Conservation (phyloP, 495 filamentous ascomycete genomes). For the Saxophila tyrrhenica region DNA sequence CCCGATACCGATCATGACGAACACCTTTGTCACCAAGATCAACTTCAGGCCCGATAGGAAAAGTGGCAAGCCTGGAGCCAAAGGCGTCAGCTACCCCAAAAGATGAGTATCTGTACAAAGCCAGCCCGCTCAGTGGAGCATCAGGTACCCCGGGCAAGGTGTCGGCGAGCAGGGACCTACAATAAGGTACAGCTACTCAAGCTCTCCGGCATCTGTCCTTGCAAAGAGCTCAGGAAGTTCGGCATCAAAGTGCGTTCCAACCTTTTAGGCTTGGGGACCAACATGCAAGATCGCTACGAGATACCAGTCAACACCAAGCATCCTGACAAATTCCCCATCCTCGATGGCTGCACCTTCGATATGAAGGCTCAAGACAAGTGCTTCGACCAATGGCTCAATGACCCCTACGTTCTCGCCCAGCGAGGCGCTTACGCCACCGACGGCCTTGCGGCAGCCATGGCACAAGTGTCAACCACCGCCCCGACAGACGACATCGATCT, state of each 20-base stretch:
- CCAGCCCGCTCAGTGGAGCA: slow-evolving; percentile 30
- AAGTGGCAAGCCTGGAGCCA: slow-evolving; percentile 39
- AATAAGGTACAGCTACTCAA: slow-evolving; percentile 56
- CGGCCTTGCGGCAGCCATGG: not conserved
- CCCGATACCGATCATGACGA: slow-evolving; percentile 45
- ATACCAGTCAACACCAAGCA: slow-evolving; percentile 25
- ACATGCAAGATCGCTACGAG: slow-evolving; percentile 55
- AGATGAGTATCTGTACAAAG: slow-evolving; percentile 48
- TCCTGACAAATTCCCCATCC: not conserved
- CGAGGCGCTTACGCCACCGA: not conserved
- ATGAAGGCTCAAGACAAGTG: not conserved
- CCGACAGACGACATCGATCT: slow-evolving; percentile 2
- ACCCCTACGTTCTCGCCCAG: not conserved
- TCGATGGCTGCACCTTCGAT: not conserved
- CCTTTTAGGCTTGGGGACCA: slow-evolving; percentile 50
- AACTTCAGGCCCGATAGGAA: slow-evolving; percentile 35
- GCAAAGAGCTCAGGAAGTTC: slow-evolving; percentile 35
- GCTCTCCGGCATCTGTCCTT: slow-evolving; percentile 50
- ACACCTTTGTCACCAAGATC: slow-evolving; percentile 51
- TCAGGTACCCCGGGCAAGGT: slow-evolving; percentile 36
- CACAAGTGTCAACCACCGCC: not conserved
- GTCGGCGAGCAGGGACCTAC: slow-evolving; percentile 45
- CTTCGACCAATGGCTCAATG: not conserved
- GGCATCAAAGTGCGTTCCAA: slow-evolving; percentile 42
- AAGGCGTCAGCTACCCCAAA: slow-evolving; percentile 53